These are phyloP conservation scores for Durio zibethinus DNA, from an alignment of 345 rosid species.

Conservation along the genomic window DNA sequence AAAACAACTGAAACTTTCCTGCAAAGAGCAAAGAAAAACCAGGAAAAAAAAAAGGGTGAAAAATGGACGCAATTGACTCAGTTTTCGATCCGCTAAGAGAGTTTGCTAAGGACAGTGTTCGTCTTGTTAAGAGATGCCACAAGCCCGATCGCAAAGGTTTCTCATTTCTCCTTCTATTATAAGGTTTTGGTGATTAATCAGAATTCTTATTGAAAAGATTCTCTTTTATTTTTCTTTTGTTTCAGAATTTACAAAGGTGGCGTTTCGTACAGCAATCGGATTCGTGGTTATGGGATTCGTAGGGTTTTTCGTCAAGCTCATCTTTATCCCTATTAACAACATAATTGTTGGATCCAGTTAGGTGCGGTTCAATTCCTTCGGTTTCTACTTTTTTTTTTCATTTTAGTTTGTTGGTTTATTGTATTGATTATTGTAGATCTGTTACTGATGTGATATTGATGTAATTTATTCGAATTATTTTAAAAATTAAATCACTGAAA, in stretches of 20 bases:
- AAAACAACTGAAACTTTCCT: not conserved
- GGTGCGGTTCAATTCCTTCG: slow-evolving; percentile 14
- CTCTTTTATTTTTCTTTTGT: not conserved
- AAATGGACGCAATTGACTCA: slow-evolving; percentile 69
- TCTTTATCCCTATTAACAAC: slow-evolving; percentile 70
- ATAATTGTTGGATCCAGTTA: slow-evolving; percentile 44
- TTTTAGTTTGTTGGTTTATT: not conserved
- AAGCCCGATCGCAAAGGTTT: slow-evolving; percentile 75
- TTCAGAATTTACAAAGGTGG: slow-evolving; percentile 68
- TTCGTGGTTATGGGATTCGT: slow-evolving; percentile 80
- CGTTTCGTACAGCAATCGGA: slow-evolving; percentile 72
- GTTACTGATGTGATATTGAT: not conserved
- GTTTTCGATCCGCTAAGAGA: slow-evolving; percentile 72
- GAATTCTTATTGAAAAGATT: not conserved
- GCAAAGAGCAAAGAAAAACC: not conserved
- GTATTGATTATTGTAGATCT: not conserved
- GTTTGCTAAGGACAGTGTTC: slow-evolving; percentile 66
- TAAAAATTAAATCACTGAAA: not conserved
- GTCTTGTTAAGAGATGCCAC: slow-evolving; percentile 77
- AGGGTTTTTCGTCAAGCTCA: slow-evolving; percentile 66
- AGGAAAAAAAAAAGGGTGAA: not conserved
- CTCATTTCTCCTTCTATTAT: not conserved
- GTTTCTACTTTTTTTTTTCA: not conserved
- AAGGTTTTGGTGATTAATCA: not conserved
- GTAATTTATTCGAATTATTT: not conserved